Percentiles rank a stretch among this genome's conserved stretches.
Evolutionary conservation across 305 asterid genomes (phyloP).

Genomic region (Fraxinus angustifolia): DNA sequence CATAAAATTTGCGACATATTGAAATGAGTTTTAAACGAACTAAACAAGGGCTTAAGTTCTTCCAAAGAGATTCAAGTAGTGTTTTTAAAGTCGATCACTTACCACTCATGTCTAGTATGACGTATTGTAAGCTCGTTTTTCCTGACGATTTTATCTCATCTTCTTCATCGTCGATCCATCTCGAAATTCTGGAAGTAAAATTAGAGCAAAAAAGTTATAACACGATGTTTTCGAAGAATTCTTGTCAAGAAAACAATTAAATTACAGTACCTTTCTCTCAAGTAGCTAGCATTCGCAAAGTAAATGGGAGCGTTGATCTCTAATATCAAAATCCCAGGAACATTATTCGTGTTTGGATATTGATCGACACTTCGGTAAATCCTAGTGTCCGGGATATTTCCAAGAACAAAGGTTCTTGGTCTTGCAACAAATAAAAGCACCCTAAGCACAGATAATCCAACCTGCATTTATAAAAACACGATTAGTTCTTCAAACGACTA

Average conservation of each 20-base stretch:
- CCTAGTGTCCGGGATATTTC: slow-evolving; percentile 72
- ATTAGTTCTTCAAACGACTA: neutral
- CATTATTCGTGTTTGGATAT: slow-evolving; percentile 51
- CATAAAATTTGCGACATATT: too few species aligned
- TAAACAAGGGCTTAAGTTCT: neutral
- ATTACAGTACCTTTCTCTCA: slow-evolving; percentile 67
- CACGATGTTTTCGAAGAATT: neutral
- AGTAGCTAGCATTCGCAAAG: slow-evolving; percentile 75
- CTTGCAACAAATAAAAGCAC: slow-evolving; percentile 76
- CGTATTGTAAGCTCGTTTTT: slow-evolving; percentile 51
- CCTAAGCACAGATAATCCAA: slow-evolving; percentile 67
- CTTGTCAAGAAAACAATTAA: neutral
- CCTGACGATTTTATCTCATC: slow-evolving; percentile 53
- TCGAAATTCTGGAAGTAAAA: slow-evolving; percentile 43
- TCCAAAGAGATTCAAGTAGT: neutral
- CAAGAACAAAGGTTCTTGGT: slow-evolving; percentile 72
- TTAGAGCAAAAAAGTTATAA: neutral
- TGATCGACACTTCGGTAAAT: slow-evolving; percentile 73
- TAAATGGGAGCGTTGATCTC: slow-evolving; percentile 82
- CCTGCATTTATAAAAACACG: slow-evolving; percentile 30
- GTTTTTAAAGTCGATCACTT: slow-evolving; percentile 19
- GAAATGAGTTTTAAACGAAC: neutral
- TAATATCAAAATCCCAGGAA: slow-evolving; percentile 67
- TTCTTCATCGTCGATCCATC: slow-evolving; percentile 92
- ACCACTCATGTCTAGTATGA: slow-evolving; percentile 81